Percentiles rank a stretch among this genome's conserved stretches.
phyloP scores from a whole-genome alignment of 345 rosid genomes.

The Lenwebbia sp. region DNA sequence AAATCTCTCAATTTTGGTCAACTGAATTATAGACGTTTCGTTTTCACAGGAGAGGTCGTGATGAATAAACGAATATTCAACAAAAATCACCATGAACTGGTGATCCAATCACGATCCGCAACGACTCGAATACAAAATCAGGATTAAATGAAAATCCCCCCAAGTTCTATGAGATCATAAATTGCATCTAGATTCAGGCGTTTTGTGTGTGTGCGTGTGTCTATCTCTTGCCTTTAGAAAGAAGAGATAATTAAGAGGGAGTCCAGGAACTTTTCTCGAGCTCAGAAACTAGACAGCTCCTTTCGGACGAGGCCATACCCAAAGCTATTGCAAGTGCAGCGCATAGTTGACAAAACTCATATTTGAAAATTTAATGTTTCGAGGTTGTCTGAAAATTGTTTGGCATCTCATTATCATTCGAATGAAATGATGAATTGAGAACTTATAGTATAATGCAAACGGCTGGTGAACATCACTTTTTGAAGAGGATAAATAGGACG shows the following conservation, averaged over 20 bases:
- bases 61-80: neutral
- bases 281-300: neutral
- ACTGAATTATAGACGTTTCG: neutral
- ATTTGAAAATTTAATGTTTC: too few species aligned
- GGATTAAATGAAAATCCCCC: neutral
- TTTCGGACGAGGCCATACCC: neutral
- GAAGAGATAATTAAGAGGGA: neutral
- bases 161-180: neutral
- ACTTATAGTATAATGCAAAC: too few species aligned
- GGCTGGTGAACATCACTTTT: too few species aligned
- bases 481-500: too few species aligned
- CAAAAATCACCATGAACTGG: fast-evolving
- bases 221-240: neutral
- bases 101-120: fast-evolving
- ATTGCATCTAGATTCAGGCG: neutral
- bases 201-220: too few species aligned
- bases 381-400: neutral
- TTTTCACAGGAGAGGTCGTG: fast-evolving
- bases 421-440: too few species aligned
- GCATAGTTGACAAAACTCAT: too few species aligned
- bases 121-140: fast-evolving
- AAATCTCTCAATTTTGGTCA: neutral
- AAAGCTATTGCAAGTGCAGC: neutral
- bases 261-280: neutral
- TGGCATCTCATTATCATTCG: too few species aligned